Base-by-base conservation (phyloP, 768 basidiomycete species). In the Psilocybe sp. region DNA sequence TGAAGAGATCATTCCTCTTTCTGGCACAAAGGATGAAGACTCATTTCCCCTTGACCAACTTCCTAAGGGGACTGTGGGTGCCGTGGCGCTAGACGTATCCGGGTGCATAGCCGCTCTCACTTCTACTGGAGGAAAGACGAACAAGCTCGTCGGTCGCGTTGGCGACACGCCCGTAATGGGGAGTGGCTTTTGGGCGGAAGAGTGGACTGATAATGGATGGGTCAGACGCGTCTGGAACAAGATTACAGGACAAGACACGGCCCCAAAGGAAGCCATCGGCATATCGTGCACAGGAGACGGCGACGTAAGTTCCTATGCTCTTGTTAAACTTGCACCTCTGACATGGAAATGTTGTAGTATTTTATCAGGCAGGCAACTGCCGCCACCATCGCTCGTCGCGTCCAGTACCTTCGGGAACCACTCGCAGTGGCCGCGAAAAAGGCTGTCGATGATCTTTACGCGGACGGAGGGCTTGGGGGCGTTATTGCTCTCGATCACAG, bases 241-340 rank as follows among this genome's bases (percentile, higher is more conserved):
- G 36, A 15, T 59, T 23, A 55, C 39, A 11, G 36, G 48, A 23
- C 50, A 23, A 15, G 50, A 55, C 23, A 28, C 23, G 35, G 23
- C 42, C 19, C 39, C 31, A 12, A 56, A 61, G 9, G 63, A 59
- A 19, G 87, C 81, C 7, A 69, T 92, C 18, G 89, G 89, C 4
- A 69, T 92, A n/a, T 89, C 87, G 28, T 88, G 90, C 0, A 92
- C 91, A 11, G 91, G 91, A 6, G 84, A 92, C 56, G 90, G 90
- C 54, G 90, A 92, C 66, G 88, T 90, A 61, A 51, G 81, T 68
- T 34, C 40, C 34, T 40, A 37, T 28, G 40, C 13, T 28, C 15
- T 35, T 40, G 8, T 15, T 28, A 6, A 1, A 6, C 43, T 34
- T 46, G 40, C 20, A 38, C 47, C 35, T 38, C 14, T 47, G 38